Base-by-base conservation (phyloP, 352 stramenopile genomes). In the Phytophthora kernoviae region DNA sequence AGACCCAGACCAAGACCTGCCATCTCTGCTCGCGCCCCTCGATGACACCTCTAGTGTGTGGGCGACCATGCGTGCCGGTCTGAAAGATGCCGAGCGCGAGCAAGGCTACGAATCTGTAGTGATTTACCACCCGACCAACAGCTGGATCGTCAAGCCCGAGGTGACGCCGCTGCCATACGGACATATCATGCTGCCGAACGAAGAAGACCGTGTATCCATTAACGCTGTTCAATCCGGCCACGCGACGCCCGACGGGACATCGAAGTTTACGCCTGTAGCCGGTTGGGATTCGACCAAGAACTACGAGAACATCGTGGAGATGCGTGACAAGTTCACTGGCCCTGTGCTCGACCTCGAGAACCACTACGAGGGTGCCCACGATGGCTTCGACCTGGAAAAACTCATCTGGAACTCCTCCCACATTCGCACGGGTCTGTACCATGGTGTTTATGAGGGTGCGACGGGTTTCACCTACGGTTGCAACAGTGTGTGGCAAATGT, bases 1-100 rank as follows among this genome's bases (percentile, higher is more conserved):
- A 6, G 37, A 64, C 22, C 46, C 46, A n/a, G 47, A 55, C 12
- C 39, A 55, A 12, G 59, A 62, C 30, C 43, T 43, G 6, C 24
- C 53, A 0, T 56, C 52, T 1, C 22, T 62, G 1, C 2, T 68
- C 2, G 59, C 33, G 2, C 52, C 59, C 1, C 47, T 68, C 36
- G 59, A 62, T 9, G 54, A 66, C 34, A 67, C 62, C n/a, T 55
- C 62, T 6, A 20, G 41, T n/a, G 36, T 70, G 20, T 70, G 62
- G 56, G 46, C 37, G 39, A 66, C 44, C 8, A 58, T 70, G 44
- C 34, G 33, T 11, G 18, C 30, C 2, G 62, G 56, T 45, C 24
- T 66, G 15, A 36, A 51, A 7, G 62, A 70, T 6, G 46, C 50
- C 1, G 59, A 62, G 12, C 40, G 20, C 1, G 39, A n/a, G 7